Base-by-base conservation (phyloP, 2,329 filamentous ascomycete genomes). In the Mycosphaerella arachidis region DNA sequence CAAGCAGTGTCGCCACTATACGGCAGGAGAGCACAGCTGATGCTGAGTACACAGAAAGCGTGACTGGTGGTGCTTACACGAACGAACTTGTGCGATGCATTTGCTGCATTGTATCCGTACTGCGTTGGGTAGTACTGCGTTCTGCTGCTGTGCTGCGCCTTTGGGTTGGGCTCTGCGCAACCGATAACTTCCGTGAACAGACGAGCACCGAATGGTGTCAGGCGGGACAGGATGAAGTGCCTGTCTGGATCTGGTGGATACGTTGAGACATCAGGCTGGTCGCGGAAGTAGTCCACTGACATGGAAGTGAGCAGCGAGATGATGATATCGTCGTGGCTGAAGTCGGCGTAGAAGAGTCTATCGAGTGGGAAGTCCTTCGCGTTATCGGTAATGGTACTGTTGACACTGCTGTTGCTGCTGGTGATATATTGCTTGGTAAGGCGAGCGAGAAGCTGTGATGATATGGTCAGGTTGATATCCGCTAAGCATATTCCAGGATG, bases 171-270 rank as follows among this genome's bases (percentile, higher is more conserved):
- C 0, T 62, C 57, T 3, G 74, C 71, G 65, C 82, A 85, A 35
- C 79, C 81, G 63, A 84, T 81, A 30, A 83, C 76, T 70, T 85
- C 83, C 1, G 82, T 83, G 48, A 83, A 74, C 31, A 85, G 74
- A 18, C 80, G 77, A 3, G 77, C 82, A 24, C 80, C 82, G 62
- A 84, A 85, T 1, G 83, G 83, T 0, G 81, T 83, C 55, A 84
- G 65, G 50, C 80, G 68, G 2, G 78, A 81, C 8, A 84, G 72
- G 29, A 76, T 72, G 71, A 84, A 84, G 52, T 75, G 76, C 2
- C 79, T 74, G 20, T 79, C 66, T 24, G 75, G 73, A 67, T 76
- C 72, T 4, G 75, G 78, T 20, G 78, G 78, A 65, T 69, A 79
- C 52, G 75, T 64, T 0, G 71, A 74, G 13, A 81, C 68, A 51